Evolutionary conservation across 345 rosid genomes (phyloP), one percentile per base, ranked within the genome.

Genomic region (Rhizophora apiculata): DNA sequence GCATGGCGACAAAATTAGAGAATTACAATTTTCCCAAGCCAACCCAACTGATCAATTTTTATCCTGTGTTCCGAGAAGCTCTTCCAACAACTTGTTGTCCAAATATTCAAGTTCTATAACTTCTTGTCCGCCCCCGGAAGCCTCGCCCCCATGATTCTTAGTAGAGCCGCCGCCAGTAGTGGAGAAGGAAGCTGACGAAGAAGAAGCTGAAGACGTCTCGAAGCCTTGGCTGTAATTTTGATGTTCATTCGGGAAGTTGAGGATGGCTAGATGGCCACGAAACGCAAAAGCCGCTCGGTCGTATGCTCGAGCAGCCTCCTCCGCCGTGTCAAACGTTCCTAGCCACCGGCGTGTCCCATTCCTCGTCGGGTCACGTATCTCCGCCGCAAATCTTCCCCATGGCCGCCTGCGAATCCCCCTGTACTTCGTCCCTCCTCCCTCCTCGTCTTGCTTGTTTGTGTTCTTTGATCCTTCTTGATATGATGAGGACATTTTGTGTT

Each of bases 321-420:
- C 79, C 8, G 67, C 79, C 0, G 74, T 65, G 52, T 62, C 79
- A 65, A 60, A 76, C 3, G 74, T 70, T 26, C 79, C 79, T 6
- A 92, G 85, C 96, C 94, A 89, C 36, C 91, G 78, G 18, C 92
- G 86, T 0, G 90, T 83, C 1, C 92, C 92, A 3, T 85, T 87
- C 79, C 81, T 83, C 0, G 86, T 75, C 0, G 97, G 90, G 72
- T 92, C 93, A 0, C 92, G 92, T 74, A 92, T 92, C 81, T 92
- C 92, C 0, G 93, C 96, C 0, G 97, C 90, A 3, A 82, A 92
- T 74, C 86, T 92, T 0, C 97, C 97, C 97, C 97, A 88, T 0
- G 96, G 92, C 48, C 96, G 76, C 77, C 86, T 72, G 7, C 96
- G 72, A 64, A 92, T 87, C 4, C 96, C 97, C 73, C 90, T 54